Evolutionary conservation across 441 rosid species (phyloP).

Genomic region (Corymbia citriodora): DNA sequence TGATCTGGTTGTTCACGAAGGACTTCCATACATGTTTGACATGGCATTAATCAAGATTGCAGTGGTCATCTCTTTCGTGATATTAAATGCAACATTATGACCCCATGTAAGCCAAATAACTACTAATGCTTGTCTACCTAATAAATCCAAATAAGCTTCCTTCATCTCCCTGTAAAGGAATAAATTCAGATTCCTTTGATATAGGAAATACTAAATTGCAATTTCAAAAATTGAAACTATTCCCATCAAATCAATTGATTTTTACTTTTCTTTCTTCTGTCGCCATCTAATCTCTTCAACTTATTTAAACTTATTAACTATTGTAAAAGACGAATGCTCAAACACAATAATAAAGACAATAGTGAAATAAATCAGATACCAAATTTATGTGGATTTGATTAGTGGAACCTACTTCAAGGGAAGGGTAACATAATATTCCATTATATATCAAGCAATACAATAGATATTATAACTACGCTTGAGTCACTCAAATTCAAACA

Average conservation of each 20-base stretch:
- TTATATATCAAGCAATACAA: background rate
- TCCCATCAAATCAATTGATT: background rate
- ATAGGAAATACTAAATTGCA: no score
- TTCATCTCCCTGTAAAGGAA: background rate
- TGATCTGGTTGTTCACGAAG: background rate
- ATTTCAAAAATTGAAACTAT: no score
- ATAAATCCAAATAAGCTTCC: background rate
- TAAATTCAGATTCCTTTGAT: background rate
- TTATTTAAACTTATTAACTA: background rate
- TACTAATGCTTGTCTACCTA: background rate
- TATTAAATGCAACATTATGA: background rate
- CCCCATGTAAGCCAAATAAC: background rate
- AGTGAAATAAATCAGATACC: no score
- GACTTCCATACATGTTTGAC: background rate
- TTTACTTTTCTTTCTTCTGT: background rate
- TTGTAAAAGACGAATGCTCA: background rate
- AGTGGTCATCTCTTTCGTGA: background rate
- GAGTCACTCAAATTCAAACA: no score
- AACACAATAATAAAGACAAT: background rate
- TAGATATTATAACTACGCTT: no score
- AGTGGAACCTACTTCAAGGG: background rate
- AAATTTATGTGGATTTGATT: no score
- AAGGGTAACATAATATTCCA: no score
- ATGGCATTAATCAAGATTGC: background rate
- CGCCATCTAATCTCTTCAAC: background rate